A percentile compares a stretch with the other conserved stretches of the same genome.
These are phyloP conservation scores for Eucalyptus polybractea DNA, from an alignment of 345 rosid genomes.

Conservation along the genomic window DNA sequence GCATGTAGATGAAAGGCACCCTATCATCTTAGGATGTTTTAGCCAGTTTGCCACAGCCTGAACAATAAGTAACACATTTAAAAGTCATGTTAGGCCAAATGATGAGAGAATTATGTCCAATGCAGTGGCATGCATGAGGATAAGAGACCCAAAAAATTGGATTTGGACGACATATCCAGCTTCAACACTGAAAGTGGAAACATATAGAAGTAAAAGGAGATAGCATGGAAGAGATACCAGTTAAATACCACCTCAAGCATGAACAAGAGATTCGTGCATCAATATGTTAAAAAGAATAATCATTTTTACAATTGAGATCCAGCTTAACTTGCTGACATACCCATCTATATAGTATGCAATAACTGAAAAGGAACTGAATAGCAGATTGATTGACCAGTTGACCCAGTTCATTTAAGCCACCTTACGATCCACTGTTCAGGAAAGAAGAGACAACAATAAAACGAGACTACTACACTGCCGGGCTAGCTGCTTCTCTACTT, in stretches of 20 bases:
- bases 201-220: not conserved
- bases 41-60: not conserved
- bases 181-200: not conserved
- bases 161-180: not conserved
- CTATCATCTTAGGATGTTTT: not conserved
- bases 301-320: not conserved
- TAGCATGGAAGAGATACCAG: not conserved
- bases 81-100: not conserved
- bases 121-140: not conserved
- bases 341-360: not conserved
- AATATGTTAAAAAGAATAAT: not conserved
- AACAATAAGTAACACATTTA: not conserved
- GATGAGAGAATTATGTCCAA: not conserved
- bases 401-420: not conserved
- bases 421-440: not conserved
- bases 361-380: not conserved
- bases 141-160: not conserved
- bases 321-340: not conserved
- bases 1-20: not conserved
- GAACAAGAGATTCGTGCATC: not conserved
- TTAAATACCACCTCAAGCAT: not conserved
- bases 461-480: not conserved
- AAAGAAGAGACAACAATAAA: not conserved
- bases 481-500: not conserved
- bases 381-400: not conserved